Evolutionary conservation across 805 yeast species (phyloP).

Genomic region (Candida anglica): DNA sequence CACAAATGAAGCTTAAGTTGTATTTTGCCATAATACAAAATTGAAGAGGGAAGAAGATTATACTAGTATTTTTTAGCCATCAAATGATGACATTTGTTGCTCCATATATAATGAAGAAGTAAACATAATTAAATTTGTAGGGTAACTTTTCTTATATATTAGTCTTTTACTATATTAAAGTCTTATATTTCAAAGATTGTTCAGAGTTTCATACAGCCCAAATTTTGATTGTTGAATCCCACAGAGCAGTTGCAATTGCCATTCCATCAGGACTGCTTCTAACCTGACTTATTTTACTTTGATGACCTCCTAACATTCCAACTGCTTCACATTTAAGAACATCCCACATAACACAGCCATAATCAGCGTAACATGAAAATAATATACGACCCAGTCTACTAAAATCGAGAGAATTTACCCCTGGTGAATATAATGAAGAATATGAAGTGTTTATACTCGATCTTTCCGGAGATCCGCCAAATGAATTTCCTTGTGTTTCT

Average conservation of each 20-base stretch:
- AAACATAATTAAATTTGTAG: neutral
- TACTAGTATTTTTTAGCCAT: neutral
- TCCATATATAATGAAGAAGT: neutral
- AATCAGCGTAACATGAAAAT: slow-evolving; percentile 73
- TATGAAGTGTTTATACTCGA: neutral
- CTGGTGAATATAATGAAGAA: slow-evolving; percentile 52
- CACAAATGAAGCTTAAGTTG: slow-evolving; percentile 23
- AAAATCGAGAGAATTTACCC: slow-evolving; percentile 68
- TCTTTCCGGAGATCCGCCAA: neutral
- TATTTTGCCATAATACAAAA: neutral
- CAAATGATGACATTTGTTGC: too few species aligned
- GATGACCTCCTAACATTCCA: slow-evolving; percentile 60
- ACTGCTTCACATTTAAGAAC: slow-evolving; percentile 59
- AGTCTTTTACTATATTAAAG: too few species aligned
- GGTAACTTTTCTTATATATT: too few species aligned
- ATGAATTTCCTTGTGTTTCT: neutral
- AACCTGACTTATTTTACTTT: slow-evolving; percentile 59
- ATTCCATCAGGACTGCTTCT: slow-evolving; percentile 68
- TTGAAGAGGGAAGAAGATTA: neutral
- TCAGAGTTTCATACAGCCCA: slow-evolving; percentile 54
- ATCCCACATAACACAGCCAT: slow-evolving; percentile 78
- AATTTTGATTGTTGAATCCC: slow-evolving; percentile 71
- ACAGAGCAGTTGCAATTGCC: slow-evolving; percentile 73
- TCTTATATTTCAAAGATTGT: too few species aligned
- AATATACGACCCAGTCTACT: slow-evolving; percentile 71